Evolutionary conservation across 1,139 yeast species (phyloP), one percentile per base, ranked within the genome.

Genomic region (Blastobotrys apis): DNA sequence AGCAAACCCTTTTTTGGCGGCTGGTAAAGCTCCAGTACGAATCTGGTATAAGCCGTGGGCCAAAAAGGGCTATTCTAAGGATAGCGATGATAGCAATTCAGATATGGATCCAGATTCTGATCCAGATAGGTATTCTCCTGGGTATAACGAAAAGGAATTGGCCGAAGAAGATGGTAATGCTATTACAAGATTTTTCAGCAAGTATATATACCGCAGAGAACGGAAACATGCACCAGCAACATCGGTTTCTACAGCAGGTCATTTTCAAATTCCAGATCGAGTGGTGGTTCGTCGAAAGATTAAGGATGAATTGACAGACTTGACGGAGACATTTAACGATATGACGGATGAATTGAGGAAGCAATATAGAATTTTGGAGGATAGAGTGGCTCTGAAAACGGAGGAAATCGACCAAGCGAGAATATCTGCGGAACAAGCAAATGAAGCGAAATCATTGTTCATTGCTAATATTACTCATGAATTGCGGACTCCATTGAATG

Each of bases 381-480:
- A 87, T 53, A 74, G 97, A 45, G 98, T 92, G 12, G 74, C 78
- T 46, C 78, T 80, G 34, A 77, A 97, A 60, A 90, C 97, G 0
- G 82, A 78, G 57, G 96, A 92, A 62, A 73, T 92, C 46, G 97
- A 90, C 63, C 53, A 56, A 9, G 70, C 71, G 2, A 53, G 65
- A 33, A 51, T 59, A 12, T 56, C 59, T 2, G 71, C 71, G 0
- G 69, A 67, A 41, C 78, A 84, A 23, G 97, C 97, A 1, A 87
- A 85, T 64, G 96, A 87, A 59, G 95, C 96, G 6, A 88, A 88
- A 57, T 86, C 96, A 0, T 87, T 87, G 4, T 88, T 88, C 62
- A 87, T 88, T 59, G 97, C 97, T 4, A 88, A 88, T 61, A 88
- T 88, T 29, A 86, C 96, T 0, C 97, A 88, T 61, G 97, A 88